Evolutionary conservation across 129 eudicot genomes (phyloP), one percentile per base, ranked within the genome.

Genomic region (Flaveria linearis): DNA sequence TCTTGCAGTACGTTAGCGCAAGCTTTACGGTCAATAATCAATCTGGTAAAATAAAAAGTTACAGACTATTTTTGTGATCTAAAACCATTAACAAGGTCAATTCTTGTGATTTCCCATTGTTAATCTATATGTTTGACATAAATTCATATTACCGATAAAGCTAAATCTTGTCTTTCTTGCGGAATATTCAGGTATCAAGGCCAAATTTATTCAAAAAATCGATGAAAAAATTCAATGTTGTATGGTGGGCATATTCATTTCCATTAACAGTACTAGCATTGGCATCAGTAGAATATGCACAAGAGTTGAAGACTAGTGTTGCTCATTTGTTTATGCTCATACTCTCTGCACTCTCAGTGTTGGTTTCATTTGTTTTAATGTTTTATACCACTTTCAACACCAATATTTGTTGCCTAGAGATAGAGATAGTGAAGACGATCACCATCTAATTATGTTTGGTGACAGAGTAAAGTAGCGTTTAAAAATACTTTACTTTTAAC

Each of bases 161-260:
- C 53, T 49, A 49, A 49, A 49, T 4, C 17, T 60, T 66, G 1
- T 6, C 0, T 69, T 69, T 69, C 20, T 22, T 45, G 50, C 11
- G 46, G 49, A 64, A 13, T n/a, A n/a, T 26, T 52, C 74, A 88
- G 90, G 82, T 82, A 7, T 75, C 70, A 3, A 82, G 91, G 80
- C 89, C 91, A 11, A 62, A 26, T 20, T 43, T 84, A 47, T 89
- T 89, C 87, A 86, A 89, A 80, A 89, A 86, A 55, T 82, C 95
- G 1, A 86, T 89, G 95, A 80, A 58, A 66, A 89, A 80, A 41
- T 89, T 80, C 53, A 81, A 57, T 55, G 82, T 84, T 41, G 88
- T 86, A 76, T 86, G 94, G 94, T 88, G 94, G 94, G 84, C 88
- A 3, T 88, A 84, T 76, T 82, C 90, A 0, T 88, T 81, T 56